A percentile compares a stretch with the other conserved stretches of the same genome.
phyloP scores from a whole-genome alignment of 306 rosid species.

The Cicer arietinum region DNA sequence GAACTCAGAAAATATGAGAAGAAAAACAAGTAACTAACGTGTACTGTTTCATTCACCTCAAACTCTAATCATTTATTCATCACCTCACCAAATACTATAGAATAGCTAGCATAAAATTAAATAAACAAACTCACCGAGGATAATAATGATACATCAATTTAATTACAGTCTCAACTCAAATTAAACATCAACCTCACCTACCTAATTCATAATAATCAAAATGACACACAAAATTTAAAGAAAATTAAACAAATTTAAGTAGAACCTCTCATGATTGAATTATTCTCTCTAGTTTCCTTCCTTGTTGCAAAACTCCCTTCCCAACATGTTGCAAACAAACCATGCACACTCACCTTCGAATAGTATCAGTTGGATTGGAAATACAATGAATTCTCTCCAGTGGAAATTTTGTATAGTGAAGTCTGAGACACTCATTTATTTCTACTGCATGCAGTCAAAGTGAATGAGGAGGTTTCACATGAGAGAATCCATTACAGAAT shows the following conservation, averaged over 20 bases:
- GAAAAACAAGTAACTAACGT: neutral
- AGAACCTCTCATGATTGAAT: slow-evolving; percentile 1
- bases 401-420: too few species aligned
- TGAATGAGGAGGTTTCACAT: too few species aligned
- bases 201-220: slow-evolving; percentile 23
- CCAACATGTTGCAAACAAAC: neutral
- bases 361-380: too few species aligned
- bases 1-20: slow-evolving; percentile 30
- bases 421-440: too few species aligned
- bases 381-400: too few species aligned
- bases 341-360: neutral
- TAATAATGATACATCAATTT: slow-evolving; percentile 49
- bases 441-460: too few species aligned
- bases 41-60: slow-evolving; percentile 15
- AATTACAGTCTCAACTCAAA: slow-evolving; percentile 55
- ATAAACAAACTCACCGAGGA: slow-evolving; percentile 8
- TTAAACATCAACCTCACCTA: slow-evolving; percentile 22
- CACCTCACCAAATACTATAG: neutral
- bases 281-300: slow-evolving; percentile 14
- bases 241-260: slow-evolving; percentile 23
- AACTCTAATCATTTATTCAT: neutral
- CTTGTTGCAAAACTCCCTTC: neutral
- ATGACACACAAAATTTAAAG: slow-evolving; percentile 29
- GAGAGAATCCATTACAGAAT: too few species aligned
- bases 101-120: slow-evolving; percentile 5